Base-by-base conservation (phyloP, 192 early-diverging fungal genomes). In the Coemansia sp. region DNA sequence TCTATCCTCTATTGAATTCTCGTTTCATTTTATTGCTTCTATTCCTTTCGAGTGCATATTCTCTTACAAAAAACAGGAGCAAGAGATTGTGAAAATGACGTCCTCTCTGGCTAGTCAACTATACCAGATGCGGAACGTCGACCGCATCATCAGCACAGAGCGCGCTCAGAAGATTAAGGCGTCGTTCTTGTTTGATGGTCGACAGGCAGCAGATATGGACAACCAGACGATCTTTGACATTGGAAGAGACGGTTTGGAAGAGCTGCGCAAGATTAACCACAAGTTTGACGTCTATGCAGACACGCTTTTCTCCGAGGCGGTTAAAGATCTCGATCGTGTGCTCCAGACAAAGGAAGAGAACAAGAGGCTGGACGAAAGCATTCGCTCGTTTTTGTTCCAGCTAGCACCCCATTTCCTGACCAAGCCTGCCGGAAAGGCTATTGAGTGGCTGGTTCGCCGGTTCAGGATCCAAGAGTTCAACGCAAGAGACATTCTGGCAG, bases 371-470 rank as follows among this genome's bases (percentile, higher is more conserved):
- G 90, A 99, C 77, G 70, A 86, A 51, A 88, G 84, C 68, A 89
- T 99, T 58, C 62, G 73, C 13, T 59, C 76, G 40, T 95, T 99
- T 49, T 66, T 99, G 46, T 80, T 79, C n/a, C 81, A 85, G 13
- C 62, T 97, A 20, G 93, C 92, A 7, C 94, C 92, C 8, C 88
- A 93, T 69, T 93, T 95, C 66, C 71, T 95, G 51, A 78, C 91
- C n/a, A 87, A 89, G 61, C 87, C 91, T n/a, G 82, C 93, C 1
- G 89, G 92, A 62, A 95, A 96, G 70, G 90, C 88, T 0, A 70
- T 97, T 18, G 96, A 99, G 72, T 99, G 95, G 93, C 84, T 99
- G 34, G 79, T 97, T 16, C 87, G 94, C 33, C 86, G 93, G 55
- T 88, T 86, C 80, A 77, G 88, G 45, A 92, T 99, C 66, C 79